Percentiles rank a stretch among this genome's conserved stretches.
phyloP scores from a whole-genome alignment of 805 yeast species.

The Metschnikowia chrysomelidarum region DNA sequence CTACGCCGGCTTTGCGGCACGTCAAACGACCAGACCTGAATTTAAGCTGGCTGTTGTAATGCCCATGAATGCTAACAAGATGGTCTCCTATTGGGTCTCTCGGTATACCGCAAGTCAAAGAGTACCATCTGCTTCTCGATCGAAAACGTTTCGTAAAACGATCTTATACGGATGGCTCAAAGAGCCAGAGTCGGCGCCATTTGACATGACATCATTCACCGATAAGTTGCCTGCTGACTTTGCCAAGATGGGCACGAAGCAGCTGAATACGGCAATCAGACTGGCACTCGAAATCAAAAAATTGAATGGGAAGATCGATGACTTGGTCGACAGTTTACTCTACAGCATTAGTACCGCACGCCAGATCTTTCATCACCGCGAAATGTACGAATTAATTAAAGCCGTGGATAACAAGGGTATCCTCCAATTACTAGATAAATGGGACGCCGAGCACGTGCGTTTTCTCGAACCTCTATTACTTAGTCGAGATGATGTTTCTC shows the following conservation, averaged over 20 bases:
- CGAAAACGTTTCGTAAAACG: slow-evolving; percentile 13
- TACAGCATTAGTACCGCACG: slow-evolving; percentile 40
- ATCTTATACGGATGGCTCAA: slow-evolving; percentile 18
- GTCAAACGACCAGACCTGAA: slow-evolving; percentile 10
- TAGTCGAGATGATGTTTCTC: slow-evolving; percentile 3
- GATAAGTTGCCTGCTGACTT: slow-evolving; percentile 8
- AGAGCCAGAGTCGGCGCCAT: slow-evolving; percentile 12
- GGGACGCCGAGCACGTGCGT: slow-evolving; percentile 16
- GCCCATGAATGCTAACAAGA: slow-evolving; percentile 35
- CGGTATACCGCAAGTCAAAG: slow-evolving; percentile 26
- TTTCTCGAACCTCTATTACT: slow-evolving; percentile 10
- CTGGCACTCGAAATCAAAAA: slow-evolving; percentile 5
- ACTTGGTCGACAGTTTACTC: slow-evolving; percentile 61
- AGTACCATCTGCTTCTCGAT: slow-evolving; percentile 9
- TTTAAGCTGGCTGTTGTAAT: slow-evolving; percentile 22
- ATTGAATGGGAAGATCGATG: slow-evolving; percentile 51
- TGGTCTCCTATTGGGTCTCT: slow-evolving; percentile 40
- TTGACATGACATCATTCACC: slow-evolving; percentile 5
- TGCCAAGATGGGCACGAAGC: slow-evolving; percentile 4
- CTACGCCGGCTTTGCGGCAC: slow-evolving; percentile 28
- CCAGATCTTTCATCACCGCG: slow-evolving; percentile 13
- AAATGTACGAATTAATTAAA: slow-evolving; percentile 3
- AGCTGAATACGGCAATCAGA: slow-evolving; percentile 11
- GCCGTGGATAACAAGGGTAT: slow-evolving; percentile 4
- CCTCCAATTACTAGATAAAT: slow-evolving; percentile 4